Percentiles rank a stretch among this genome's conserved stretches.
These are phyloP conservation scores for Nigrospora sphaerica DNA, from an alignment of 2,329 filamentous ascomycete species.

Conservation along the genomic window DNA sequence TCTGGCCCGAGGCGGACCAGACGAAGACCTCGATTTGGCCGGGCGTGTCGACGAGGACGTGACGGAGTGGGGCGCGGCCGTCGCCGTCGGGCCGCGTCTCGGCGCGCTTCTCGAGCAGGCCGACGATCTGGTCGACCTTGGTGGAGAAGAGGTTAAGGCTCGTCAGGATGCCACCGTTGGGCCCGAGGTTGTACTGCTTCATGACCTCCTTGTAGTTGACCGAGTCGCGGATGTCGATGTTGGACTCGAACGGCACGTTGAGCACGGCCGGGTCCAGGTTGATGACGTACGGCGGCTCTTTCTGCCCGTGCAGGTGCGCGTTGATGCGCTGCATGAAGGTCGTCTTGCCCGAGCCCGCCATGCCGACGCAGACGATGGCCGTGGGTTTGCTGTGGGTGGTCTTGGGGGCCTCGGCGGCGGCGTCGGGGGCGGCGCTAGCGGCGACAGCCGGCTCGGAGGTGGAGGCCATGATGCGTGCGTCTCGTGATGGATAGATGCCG, in stretches of 20 bases:
- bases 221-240: conserved; percentile 97
- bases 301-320: conserved; percentile 76
- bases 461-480: no score
- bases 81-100: conserved; percentile 41
- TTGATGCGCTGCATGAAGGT: conserved; percentile 99
- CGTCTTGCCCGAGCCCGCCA: conserved; percentile 98
- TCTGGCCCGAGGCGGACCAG: conserved; percentile 93
- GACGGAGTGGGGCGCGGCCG: conserved; percentile 55
- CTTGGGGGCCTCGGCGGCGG: neutral
- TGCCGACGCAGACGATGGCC: conserved; percentile 88
- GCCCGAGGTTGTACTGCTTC: conserved; percentile 97
- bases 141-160: conserved; percentile 95
- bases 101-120: conserved; percentile 82
- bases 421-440: no score
- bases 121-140: conserved; percentile 93
- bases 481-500: no score
- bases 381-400: conserved; percentile 44
- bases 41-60: conserved; percentile 90
- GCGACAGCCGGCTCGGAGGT: no score
- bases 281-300: conserved; percentile 83
- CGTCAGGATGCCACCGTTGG: conserved; percentile 94
- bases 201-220: conserved; percentile 99
- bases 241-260: conserved; percentile 88
- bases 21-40: conserved; percentile 99
- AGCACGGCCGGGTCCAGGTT: conserved; percentile 95